phyloP scores from a whole-genome alignment of 306 rosid genomes.

The Quercus dentata region DNA sequence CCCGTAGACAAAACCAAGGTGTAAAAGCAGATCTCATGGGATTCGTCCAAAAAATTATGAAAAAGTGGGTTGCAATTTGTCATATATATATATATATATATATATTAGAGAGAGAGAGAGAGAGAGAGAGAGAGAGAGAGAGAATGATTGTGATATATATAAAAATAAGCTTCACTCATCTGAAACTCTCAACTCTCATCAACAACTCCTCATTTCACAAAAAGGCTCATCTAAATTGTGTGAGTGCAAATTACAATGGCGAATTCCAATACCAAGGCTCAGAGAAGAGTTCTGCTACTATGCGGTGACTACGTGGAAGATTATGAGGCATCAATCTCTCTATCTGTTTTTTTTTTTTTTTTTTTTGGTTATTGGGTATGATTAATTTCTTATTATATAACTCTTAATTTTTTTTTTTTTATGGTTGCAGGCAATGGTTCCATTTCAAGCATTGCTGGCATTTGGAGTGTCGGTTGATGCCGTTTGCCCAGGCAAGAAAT shows the following conservation, averaged over 20 bases:
- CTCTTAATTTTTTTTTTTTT: background rate
- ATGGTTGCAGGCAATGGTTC: slow-evolving; percentile 68
- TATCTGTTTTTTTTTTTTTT: background rate
- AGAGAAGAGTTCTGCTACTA: slow-evolving; percentile 56
- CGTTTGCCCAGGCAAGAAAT: slow-evolving; percentile 77
- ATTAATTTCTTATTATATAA: background rate
- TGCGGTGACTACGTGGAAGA: slow-evolving; percentile 97
- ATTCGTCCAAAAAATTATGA: no score
- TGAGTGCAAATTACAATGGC: background rate
- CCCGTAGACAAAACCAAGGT: no score
- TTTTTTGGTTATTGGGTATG: background rate
- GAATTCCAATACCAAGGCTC: slow-evolving; percentile 12
- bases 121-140: no score
- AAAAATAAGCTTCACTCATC: background rate
- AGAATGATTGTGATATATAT: no score
- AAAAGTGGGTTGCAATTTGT: no score
- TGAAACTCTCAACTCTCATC: background rate
- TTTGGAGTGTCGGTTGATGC: slow-evolving; percentile 73
- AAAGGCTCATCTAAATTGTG: background rate
- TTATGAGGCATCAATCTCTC: slow-evolving; percentile 40
- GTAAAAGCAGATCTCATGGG: no score
- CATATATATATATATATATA: no score
- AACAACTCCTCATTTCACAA: background rate
- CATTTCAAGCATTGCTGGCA: slow-evolving; percentile 83
- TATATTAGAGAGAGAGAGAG: no score